Conservation (phyloP, 75 land plant species). For the Cunninghamia lanceolata region DNA sequence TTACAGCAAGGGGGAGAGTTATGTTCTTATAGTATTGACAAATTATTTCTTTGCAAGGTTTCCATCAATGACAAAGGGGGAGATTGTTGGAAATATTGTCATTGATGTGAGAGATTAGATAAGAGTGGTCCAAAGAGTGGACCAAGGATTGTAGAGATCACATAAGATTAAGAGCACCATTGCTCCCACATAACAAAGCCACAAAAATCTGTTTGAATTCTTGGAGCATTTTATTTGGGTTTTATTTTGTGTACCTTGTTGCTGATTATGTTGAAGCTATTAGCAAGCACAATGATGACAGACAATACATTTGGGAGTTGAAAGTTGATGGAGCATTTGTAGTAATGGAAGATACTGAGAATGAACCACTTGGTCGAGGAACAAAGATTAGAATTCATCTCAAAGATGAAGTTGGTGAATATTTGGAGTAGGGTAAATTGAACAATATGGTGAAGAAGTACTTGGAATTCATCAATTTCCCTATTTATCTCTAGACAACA, state of each 20-base stretch:
- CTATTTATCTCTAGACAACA: constrained; percentile 89
- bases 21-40: no score
- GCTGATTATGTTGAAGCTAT: constrained; percentile 98
- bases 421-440: constrained; percentile 72
- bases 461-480: constrained; percentile 97
- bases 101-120: no score
- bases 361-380: constrained; percentile 95
- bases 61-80: no score
- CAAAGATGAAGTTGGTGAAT: constrained; percentile 88
- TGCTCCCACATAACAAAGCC: no score
- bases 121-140: no score
- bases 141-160: no score
- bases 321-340: constrained; percentile 98
- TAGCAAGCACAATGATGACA: constrained; percentile 98
- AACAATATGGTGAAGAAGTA: constrained; percentile 92
- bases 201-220: no score
- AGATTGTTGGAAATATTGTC: no score
- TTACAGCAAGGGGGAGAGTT: no score
- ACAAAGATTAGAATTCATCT: constrained; percentile 92
- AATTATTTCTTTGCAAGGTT: no score
- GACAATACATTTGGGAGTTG: constrained; percentile 98
- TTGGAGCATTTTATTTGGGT: no score
- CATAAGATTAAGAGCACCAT: no score
- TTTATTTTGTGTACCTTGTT: constrained; percentile 95
- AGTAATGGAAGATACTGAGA: constrained; percentile 85